These are phyloP conservation scores for Penicillium sp. DNA, from an alignment of 2,329 filamentous ascomycete species.

Conservation along the genomic window DNA sequence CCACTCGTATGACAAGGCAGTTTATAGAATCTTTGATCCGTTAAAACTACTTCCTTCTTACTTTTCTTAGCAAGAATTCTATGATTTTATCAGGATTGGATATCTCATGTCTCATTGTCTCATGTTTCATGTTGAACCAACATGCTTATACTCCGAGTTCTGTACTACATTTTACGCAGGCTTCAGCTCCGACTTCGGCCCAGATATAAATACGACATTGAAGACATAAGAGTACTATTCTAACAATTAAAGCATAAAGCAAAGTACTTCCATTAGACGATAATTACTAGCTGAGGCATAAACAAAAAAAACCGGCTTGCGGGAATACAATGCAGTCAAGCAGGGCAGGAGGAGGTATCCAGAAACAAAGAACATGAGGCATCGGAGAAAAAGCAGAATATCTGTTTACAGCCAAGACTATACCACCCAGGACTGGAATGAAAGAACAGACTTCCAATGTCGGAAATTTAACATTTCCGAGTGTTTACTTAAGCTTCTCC, in stretches of 20 bases:
- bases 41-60: not conserved
- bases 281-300: conserved; percentile 15
- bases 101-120: not conserved
- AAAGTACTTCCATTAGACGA: conserved; percentile 9
- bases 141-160: conserved; percentile 1
- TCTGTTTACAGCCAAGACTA: conserved; percentile 1
- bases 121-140: not conserved
- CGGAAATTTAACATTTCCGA: not conserved
- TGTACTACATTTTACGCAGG: conserved; percentile 5
- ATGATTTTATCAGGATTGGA: not conserved
- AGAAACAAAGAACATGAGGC: conserved; percentile 13
- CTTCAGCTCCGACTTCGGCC: conserved; percentile 3
- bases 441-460: not conserved
- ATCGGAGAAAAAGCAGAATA: conserved; percentile 2
- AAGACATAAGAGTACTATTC: not conserved
- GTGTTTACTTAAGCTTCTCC: conserved; percentile 43
- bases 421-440: not conserved
- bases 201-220: not conserved
- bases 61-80: not conserved
- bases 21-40: not conserved
- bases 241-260: not conserved
- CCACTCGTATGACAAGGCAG: not conserved
- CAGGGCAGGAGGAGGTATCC: conserved; percentile 23
- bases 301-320: conserved; percentile 13
- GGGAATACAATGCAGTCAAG: conserved; percentile 19